Evolutionary conservation across 352 stramenopile species (phyloP).

Genomic region (Stephanocyclus meneghinianus): DNA sequence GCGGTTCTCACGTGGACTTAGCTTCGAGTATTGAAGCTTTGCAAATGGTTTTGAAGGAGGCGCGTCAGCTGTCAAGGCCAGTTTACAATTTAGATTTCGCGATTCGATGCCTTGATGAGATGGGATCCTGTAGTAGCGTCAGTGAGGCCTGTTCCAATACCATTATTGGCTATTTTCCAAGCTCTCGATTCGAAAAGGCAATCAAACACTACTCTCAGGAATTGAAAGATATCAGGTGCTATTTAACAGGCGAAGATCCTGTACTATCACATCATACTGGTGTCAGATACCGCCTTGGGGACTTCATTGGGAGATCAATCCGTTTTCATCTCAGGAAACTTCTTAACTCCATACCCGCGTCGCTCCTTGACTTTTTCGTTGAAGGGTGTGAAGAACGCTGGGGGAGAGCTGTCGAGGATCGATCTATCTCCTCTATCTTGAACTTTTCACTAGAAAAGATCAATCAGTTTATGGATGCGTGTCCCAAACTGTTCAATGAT

Average conservation of each 20-base stretch:
- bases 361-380: conserved; percentile 31
- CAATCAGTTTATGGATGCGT: conserved; percentile 25
- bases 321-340: conserved; percentile 49
- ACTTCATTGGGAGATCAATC: conserved; percentile 53
- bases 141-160: conserved; percentile 36
- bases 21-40: conserved; percentile 36
- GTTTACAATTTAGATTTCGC: conserved; percentile 32
- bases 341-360: conserved; percentile 43
- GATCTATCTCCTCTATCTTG: conserved; percentile 50
- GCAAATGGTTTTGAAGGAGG: conserved; percentile 28
- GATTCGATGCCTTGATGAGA: conserved; percentile 41
- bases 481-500: conserved; percentile 26
- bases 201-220: conserved; percentile 39
- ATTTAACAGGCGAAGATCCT: conserved; percentile 4
- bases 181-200: conserved; percentile 29
- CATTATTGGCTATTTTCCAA: conserved; percentile 42
- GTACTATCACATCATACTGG: conserved; percentile 19
- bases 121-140: conserved; percentile 14
- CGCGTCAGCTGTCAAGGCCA: conserved; percentile 18
- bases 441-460: conserved; percentile 53
- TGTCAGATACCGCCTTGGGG: conserved; percentile 40
- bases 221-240: conserved; percentile 39
- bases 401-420: conserved; percentile 45
- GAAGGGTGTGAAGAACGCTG: conserved; percentile 39
- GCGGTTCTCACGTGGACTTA: conserved; percentile 35